These are phyloP conservation scores for Pseudonitzschia pungens DNA, from an alignment of 108 stramenopile genomes.

Conservation along the genomic window DNA sequence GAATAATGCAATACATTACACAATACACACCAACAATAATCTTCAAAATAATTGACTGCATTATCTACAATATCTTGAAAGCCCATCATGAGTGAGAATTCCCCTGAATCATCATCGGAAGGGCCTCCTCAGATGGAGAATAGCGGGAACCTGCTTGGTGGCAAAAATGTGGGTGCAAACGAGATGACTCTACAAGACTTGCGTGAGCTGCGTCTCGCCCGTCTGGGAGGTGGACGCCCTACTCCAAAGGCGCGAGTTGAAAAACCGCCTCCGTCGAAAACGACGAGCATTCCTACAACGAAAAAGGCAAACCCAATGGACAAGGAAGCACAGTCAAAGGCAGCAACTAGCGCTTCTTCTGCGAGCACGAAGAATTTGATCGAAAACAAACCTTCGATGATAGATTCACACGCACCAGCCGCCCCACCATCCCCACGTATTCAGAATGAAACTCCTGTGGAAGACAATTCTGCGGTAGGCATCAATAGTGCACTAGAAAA, in stretches of 20 bases:
- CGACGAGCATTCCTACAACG: background rate
- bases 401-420: background rate
- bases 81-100: background rate
- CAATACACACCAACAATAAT: too few relatives aligned
- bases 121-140: background rate
- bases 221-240: background rate
- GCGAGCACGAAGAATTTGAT: too few relatives aligned
- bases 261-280: background rate
- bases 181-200: background rate
- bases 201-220: constrained; percentile 3
- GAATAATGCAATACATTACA: too few relatives aligned
- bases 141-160: background rate
- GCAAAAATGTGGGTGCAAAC: background rate
- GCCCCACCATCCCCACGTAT: background rate
- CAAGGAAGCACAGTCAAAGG: background rate
- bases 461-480: too few relatives aligned
- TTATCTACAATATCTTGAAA: background rate
- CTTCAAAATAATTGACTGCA: background rate
- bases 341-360: background rate
- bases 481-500: background rate
- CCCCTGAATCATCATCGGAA: background rate
- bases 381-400: background rate
- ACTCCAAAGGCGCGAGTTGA: background rate
- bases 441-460: background rate
- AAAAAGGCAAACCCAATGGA: background rate